Evolutionary conservation across 352 stramenopile species (phyloP), one percentile per base, ranked within the genome.

Genomic region (Globisporangium cystogenes): DNA sequence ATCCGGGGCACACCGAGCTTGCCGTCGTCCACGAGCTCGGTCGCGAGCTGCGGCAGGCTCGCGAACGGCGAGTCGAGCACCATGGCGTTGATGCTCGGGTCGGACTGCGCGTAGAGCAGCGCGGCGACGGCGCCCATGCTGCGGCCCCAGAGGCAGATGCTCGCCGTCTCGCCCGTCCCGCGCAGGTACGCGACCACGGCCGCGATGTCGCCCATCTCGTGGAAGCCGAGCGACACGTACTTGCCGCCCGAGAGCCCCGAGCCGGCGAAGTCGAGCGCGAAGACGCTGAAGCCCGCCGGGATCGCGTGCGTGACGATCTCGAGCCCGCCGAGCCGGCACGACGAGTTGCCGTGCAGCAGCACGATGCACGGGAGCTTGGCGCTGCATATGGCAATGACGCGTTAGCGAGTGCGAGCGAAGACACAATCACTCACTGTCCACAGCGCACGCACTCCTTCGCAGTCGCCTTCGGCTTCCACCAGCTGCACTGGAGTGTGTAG

Each of bases 41-140:
- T 68, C 2, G 81, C 83, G 1, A 94, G 59, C 27, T 73, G 80
- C 33, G 74, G 76, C 11, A 94, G 59, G 60, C 76, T 90, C 18
- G 81, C 86, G 48, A 94, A 94, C 0, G 83, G 83, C 37, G 78
- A 90, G 64, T 94, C 83, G 48, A 92, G 54, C 45, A 94, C 82
- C 71, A 94, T 87, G 11, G 82, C 83, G 48, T 76, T 87, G 41
- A 94, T 8, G 27, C 27, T 80, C 8, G 67, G 41, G 44, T 90
- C 71, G 27, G 56, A 59, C 44, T 87, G 64, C 4, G 69, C 75
- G 59, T 87, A 92, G 45, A 93, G 53, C 15, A 93, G 58, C 18
- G 81, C 68, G 1, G 81, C 83, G 20, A 93, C 83, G 2, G 81
- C 77, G 20, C 83, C 83, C 83, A 93, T 92, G 49, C 78, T 90